Conservation (phyloP, 768 basidiomycete species). For the Suillus luteus region DNA sequence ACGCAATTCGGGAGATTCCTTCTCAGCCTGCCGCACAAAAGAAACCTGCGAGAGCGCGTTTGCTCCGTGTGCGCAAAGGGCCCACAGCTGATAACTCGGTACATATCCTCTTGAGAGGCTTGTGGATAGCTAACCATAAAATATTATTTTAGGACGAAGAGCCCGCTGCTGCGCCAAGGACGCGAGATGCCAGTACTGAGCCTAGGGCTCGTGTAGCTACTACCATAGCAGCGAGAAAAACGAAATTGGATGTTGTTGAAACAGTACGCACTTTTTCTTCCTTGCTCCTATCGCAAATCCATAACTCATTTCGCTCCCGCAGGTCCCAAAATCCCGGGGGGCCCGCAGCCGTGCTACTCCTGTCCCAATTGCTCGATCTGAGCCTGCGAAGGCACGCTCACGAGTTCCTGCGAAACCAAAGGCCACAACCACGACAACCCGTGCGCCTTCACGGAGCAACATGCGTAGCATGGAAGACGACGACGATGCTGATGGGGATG, state of each 20-base stretch:
- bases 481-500: slow-evolving; percentile 13
- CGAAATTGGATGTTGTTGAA: background rate
- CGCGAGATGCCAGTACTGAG: background rate
- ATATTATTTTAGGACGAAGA: slow-evolving; percentile 9
- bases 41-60: background rate
- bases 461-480: background rate
- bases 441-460: slow-evolving; percentile 2
- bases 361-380: slow-evolving; percentile 5
- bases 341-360: slow-evolving; percentile 2
- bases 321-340: background rate
- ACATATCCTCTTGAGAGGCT: background rate
- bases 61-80: slow-evolving; percentile 1
- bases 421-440: slow-evolving; percentile 6
- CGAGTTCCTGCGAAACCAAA: slow-evolving; percentile 8
- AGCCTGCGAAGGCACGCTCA: slow-evolving; percentile 10
- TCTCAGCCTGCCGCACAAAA: background rate
- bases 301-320: background rate
- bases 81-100: slow-evolving; percentile 2
- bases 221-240: background rate
- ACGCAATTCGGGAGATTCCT: background rate
- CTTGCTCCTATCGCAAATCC: too few species aligned
- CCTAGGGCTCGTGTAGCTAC: background rate
- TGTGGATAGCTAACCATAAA: background rate
- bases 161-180: slow-evolving; percentile 6
- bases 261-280: background rate